Evolutionary conservation across 495 filamentous ascomycete genomes (phyloP).

Genomic region (Lichenothelia convexa): DNA sequence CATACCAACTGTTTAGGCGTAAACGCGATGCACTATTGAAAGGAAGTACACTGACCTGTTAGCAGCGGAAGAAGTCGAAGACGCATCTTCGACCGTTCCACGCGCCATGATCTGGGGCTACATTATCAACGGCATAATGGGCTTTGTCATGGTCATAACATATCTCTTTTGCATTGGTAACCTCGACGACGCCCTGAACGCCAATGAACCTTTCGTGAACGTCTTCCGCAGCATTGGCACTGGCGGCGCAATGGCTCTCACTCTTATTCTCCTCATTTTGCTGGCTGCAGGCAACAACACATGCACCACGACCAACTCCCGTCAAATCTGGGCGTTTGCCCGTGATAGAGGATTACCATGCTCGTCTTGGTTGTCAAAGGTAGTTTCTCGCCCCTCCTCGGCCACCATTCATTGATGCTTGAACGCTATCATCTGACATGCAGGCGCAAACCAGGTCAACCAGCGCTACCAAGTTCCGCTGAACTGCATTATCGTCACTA

Average conservation of each 20-base stretch:
- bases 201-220: slow-evolving; percentile 7
- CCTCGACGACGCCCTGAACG: slow-evolving; percentile 10
- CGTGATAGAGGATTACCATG: slow-evolving; percentile 25
- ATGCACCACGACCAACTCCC: slow-evolving; percentile 12
- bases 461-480: slow-evolving; percentile 15
- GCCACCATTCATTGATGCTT: too few species aligned
- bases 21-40: too few species aligned
- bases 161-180: slow-evolving; percentile 16
- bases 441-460: too few species aligned
- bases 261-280: slow-evolving; percentile 14
- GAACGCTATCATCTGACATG: too few species aligned
- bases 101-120: slow-evolving; percentile 14
- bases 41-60: too few species aligned
- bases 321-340: slow-evolving; percentile 18
- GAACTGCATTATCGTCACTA: slow-evolving; percentile 16
- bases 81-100: slow-evolving; percentile 14
- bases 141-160: slow-evolving; percentile 17
- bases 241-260: slow-evolving; percentile 10
- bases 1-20: too few species aligned
- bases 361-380: slow-evolving; percentile 22
- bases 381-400: too few species aligned
- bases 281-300: slow-evolving; percentile 15
- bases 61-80: slow-evolving; percentile 16
- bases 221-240: slow-evolving; percentile 15
- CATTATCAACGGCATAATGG: slow-evolving; percentile 10